Conservation (phyloP, 192 early-diverging fungal genomes). For the Phlyctochytrium bullatum region DNA sequence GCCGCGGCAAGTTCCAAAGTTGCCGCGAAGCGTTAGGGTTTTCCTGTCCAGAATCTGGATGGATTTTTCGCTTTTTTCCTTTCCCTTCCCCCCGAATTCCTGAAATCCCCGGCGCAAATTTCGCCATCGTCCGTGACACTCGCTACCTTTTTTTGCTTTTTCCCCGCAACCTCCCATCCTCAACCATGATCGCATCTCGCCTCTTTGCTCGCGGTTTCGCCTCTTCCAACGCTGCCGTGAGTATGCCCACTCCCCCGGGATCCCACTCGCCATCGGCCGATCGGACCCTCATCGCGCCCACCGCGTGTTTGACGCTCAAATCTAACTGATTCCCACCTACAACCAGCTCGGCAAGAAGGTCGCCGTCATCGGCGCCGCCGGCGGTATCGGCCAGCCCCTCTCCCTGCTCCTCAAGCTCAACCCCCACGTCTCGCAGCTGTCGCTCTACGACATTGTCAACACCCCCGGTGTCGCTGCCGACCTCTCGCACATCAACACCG, state of each 20-base stretch:
- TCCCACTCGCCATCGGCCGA: not conserved
- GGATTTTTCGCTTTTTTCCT: no score
- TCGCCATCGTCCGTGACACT: no score
- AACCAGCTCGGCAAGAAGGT: slow-evolving; percentile 39
- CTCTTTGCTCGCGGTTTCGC: slow-evolving; percentile 55
- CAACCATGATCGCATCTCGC: slow-evolving; percentile 36
- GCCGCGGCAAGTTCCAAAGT: no score
- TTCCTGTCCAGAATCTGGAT: no score
- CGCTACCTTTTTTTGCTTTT: slow-evolving; percentile 3
- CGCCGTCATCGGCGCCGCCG: slow-evolving; percentile 68
- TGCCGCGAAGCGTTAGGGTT: no score
- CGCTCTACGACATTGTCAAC: slow-evolving; percentile 66
- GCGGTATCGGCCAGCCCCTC: slow-evolving; percentile 66
- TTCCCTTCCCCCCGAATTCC: no score
- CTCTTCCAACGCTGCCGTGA: slow-evolving; percentile 54
- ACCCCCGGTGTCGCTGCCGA: slow-evolving; percentile 65
- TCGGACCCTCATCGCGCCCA: not conserved
- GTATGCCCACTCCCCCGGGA: not conserved
- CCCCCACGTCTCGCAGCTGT: slow-evolving; percentile 51
- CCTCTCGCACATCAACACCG: slow-evolving; percentile 65
- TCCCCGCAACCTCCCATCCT: not conserved
- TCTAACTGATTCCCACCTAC: no score
- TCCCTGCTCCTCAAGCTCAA: slow-evolving; percentile 62
- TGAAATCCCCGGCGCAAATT: no score
- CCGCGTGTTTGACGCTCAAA: not conserved